These are phyloP conservation scores for Sordariomycetes sp. DNA, from an alignment of 2,329 filamentous ascomycete genomes.

Conservation along the genomic window DNA sequence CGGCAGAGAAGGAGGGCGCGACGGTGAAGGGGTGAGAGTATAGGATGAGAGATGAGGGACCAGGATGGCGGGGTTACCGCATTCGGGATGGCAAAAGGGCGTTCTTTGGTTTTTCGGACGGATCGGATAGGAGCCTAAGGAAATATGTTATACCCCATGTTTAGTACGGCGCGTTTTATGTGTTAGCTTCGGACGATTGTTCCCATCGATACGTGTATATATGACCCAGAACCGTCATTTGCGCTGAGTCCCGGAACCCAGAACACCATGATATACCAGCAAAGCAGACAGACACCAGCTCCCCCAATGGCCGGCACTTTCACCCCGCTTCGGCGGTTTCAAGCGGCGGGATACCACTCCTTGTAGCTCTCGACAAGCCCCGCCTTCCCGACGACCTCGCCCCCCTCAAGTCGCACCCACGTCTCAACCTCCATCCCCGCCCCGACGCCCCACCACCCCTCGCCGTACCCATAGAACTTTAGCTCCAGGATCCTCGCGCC, in stretches of 20 bases:
- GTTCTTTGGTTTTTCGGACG: background rate
- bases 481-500: slow-evolving; percentile 39
- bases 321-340: too few relatives aligned
- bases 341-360: slow-evolving; percentile 25
- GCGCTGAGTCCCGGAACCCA: too few relatives aligned
- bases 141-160: slow-evolving; percentile 1
- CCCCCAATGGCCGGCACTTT: too few relatives aligned
- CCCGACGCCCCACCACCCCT: slow-evolving; percentile 22
- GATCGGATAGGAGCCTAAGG: background rate
- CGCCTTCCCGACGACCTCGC: slow-evolving; percentile 34
- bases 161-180: background rate
- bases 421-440: slow-evolving; percentile 32
- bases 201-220: background rate
- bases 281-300: too few relatives aligned
- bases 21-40: slow-evolving; percentile 7
- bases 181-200: background rate
- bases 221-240: too few relatives aligned
- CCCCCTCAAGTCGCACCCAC: slow-evolving; percentile 48
- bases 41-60: too few relatives aligned
- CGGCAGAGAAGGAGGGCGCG: slow-evolving; percentile 16
- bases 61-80: background rate
- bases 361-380: slow-evolving; percentile 47
- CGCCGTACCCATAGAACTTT: slow-evolving; percentile 16
- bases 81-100: slow-evolving; percentile 11
- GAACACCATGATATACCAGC: too few relatives aligned